A percentile compares a stretch with the other conserved stretches of the same genome.
Evolutionary conservation across 2,329 filamentous ascomycete species (phyloP).

Genomic region (Curvularia lunata): DNA sequence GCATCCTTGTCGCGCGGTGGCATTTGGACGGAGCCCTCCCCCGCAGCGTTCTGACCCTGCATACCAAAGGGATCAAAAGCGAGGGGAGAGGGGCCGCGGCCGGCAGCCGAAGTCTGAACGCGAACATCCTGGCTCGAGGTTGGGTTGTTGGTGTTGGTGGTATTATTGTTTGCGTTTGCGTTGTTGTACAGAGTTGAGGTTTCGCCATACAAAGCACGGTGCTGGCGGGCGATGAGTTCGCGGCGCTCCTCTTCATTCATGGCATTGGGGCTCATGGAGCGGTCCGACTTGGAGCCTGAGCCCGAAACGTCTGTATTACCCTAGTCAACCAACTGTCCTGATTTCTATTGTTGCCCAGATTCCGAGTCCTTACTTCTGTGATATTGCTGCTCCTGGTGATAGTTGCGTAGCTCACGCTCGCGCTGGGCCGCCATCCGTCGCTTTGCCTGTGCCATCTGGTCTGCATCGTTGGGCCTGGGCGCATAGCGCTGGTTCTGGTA

Average conservation of each 20-base stretch:
- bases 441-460: conserved; percentile 99
- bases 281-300: conserved; percentile 79
- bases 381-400: conserved; percentile 99
- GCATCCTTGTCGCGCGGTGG: conserved; percentile 55
- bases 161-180: conserved; percentile 63
- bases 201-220: conserved; percentile 89
- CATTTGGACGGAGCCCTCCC: conserved; percentile 62
- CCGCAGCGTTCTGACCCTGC: conserved; percentile 57
- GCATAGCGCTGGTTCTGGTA: conserved; percentile 94
- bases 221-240: conserved; percentile 93
- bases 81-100: conserved; percentile 77
- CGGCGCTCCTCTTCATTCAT: conserved; percentile 97
- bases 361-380: conserved; percentile 94
- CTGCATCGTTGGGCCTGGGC: conserved; percentile 85
- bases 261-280: conserved; percentile 80
- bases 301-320: conserved; percentile 73
- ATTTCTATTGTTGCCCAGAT: conserved; percentile 68
- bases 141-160: conserved; percentile 63
- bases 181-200: conserved; percentile 70
- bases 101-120: conserved; percentile 64
- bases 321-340: conserved; percentile 56
- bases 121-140: conserved; percentile 70
- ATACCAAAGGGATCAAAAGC: conserved; percentile 74
- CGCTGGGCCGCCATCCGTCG: conserved; percentile 98
- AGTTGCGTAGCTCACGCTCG: conserved; percentile 98